Base-by-base conservation (phyloP, 2,329 filamentous ascomycete species). In the Nectriaceae sp. region DNA sequence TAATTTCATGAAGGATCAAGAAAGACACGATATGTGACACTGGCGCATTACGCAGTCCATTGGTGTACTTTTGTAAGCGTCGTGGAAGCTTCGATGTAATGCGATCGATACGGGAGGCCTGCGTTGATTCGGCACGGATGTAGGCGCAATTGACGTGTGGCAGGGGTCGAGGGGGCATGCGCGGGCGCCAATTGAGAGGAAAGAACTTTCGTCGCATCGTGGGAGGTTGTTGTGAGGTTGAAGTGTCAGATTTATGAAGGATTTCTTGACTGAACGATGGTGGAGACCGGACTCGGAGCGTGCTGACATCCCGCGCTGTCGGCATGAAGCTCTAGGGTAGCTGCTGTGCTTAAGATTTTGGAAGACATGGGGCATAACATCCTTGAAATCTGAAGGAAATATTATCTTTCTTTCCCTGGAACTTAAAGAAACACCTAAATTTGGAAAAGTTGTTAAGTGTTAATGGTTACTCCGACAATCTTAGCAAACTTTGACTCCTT, bases 1-100 rank as follows among this genome's bases (percentile, higher is more conserved):
- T 97, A 38, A 97, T 67, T 70, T 99, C 94, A 74, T 99, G 94
- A 0, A 99, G 79, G 33, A 97, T 75, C 11, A 97, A 75, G 68
- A 99, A 99, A 0, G 93, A 86, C 2, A 87, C 83, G 36, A 96
- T 77, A 70, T 97, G 90, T 1, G 89, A 89, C 38, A 91, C 70
- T 0, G 94, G 94, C 1, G 91, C 91, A 46, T 80, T 77, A 48
- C 85, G 82, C 3, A 99, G 81, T 1, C 84, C 83, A 1, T 74
- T 70, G 1, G 89, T 85, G 72, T 91, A 89, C 44, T 75, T 78
- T 48, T 82, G 87, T 11, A 95, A 77, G 52, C 84, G 85, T 4
- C 65, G 72, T 3, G 90, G 90, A 6, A 89, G 77, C 52, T 77
- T 77, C 24, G 70, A 52, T 19, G 80, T 73, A 62, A 83, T 68